Percentiles rank a stretch among this genome's conserved stretches.
Conservation (phyloP, 805 yeast genomes). For the Myxozyma kluyveri region DNA sequence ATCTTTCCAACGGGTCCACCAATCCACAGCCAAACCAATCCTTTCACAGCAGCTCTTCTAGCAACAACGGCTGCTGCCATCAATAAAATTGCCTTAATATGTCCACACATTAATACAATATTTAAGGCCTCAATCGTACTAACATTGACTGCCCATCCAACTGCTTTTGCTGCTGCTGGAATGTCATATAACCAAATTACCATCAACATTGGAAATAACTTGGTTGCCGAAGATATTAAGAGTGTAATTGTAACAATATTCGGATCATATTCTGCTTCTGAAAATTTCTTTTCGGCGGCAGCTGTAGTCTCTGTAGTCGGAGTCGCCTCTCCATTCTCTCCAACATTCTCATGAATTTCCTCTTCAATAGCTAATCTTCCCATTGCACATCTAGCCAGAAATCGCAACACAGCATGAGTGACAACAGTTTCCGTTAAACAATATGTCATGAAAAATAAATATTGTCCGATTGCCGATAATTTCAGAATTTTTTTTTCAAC, state of each 20-base stretch:
- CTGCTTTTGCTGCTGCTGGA: slow-evolving; percentile 58
- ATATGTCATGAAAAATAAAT: slow-evolving; percentile 39
- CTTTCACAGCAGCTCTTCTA: slow-evolving; percentile 14
- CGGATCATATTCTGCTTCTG: slow-evolving; percentile 31
- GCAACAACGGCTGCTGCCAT: slow-evolving; percentile 32
- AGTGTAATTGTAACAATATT: slow-evolving; percentile 62
- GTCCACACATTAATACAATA: slow-evolving; percentile 43
- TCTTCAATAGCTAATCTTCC: no score
- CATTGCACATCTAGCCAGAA: slow-evolving; percentile 33
- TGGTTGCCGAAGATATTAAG: slow-evolving; percentile 72
- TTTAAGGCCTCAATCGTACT: slow-evolving; percentile 64
- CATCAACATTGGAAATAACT: slow-evolving; percentile 86
- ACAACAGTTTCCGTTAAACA: slow-evolving; percentile 40
- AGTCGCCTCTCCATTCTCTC: not conserved
- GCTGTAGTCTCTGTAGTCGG: not conserved
- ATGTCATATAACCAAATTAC: slow-evolving; percentile 95
- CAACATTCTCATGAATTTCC: not conserved
- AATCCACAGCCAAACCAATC: slow-evolving; percentile 13
- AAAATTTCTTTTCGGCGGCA: not conserved
- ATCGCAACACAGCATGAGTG: slow-evolving; percentile 41
- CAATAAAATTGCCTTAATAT: slow-evolving; percentile 35
- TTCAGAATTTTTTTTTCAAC: slow-evolving; percentile 27
- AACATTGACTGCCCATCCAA: slow-evolving; percentile 58
- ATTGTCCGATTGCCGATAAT: slow-evolving; percentile 40
- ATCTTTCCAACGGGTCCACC: not conserved